Evolutionary conservation across 768 basidiomycete genomes (phyloP), one percentile per base, ranked within the genome.

Genomic region (Hygrophoropsis aurantiaca): DNA sequence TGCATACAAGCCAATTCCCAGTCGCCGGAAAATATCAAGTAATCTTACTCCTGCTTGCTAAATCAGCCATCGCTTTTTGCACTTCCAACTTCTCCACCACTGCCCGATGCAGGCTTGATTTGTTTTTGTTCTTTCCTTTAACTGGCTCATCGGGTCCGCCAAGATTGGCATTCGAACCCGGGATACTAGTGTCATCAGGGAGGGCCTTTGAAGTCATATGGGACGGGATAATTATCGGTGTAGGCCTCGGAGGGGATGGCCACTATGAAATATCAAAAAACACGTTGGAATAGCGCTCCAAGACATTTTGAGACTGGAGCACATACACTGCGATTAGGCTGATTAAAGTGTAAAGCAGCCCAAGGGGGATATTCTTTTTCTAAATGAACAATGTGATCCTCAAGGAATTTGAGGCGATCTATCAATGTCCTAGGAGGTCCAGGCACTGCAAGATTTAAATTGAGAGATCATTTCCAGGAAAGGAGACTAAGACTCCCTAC

Each of bases 331-430:
- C 90, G 80, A 56, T 81, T 77, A 3, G 90, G 90, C 59, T 92
- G 89, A 46, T 87, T 90, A 61, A 91, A 91, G 59, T 91, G 89
- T n/a, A 91, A 68, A 7, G 89, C 87, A 0, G 89, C 87, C 89
- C 89, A 91, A 5, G 89, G 87, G 3, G 89, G 89, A 57, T 88
- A 90, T 43, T 90, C 87, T 56, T 80, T 87, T 61, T 92, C 89
- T 2, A 92, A 71, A 41, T 75, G 76, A 30, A 86, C 74, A 49
- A 92, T 76, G 56, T 90, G 88, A 30, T 89, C 85, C 61, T 92
- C 89, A 1, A 92, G 64, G 51, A 80, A 82, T 51, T 80, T 80
- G 15, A 92, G 66, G 1, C 89, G 80, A 23, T 78, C 71, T 19
- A 85, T 69, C 18, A 91, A 66, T 4, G 77, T 82, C 6, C 74